These are phyloP conservation scores for Lactuca sativa DNA, from an alignment of 129 eudicot genomes.

Conservation along the genomic window DNA sequence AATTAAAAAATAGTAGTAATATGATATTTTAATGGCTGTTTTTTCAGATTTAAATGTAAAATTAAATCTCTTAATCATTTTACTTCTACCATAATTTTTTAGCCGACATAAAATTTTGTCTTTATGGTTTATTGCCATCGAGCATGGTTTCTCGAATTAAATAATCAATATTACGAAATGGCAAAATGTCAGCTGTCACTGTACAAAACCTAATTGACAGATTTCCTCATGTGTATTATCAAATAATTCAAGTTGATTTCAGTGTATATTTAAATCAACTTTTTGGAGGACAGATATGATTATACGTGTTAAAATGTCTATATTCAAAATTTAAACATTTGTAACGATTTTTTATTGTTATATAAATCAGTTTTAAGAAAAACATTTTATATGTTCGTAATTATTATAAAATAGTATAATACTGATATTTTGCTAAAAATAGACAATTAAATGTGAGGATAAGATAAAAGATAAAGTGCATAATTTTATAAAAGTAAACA, in stretches of 20 bases:
- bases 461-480: slow-evolving; percentile 40
- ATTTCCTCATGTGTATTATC: background rate
- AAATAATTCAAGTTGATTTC: background rate
- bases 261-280: background rate
- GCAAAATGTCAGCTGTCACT: background rate
- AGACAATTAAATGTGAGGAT: slow-evolving; percentile 29
- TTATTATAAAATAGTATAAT: background rate
- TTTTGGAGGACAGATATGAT: background rate
- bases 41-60: too few species aligned
- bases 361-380: background rate
- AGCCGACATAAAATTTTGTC: background rate
- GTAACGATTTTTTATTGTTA: too few species aligned
- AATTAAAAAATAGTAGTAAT: too few species aligned
- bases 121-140: background rate
- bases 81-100: background rate
- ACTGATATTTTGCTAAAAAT: background rate
- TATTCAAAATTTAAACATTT: too few species aligned
- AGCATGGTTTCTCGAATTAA: background rate
- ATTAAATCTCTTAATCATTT: too few species aligned
- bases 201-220: background rate
- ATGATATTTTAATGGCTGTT: too few species aligned
- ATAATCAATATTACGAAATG: background rate
- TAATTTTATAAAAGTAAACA: slow-evolving; percentile 26
- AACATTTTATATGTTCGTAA: background rate
- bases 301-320: background rate